A percentile compares a stretch with the other conserved stretches of the same genome.
These are phyloP conservation scores for Candida parachauliodes DNA, from an alignment of 805 yeast species.

Conservation along the genomic window DNA sequence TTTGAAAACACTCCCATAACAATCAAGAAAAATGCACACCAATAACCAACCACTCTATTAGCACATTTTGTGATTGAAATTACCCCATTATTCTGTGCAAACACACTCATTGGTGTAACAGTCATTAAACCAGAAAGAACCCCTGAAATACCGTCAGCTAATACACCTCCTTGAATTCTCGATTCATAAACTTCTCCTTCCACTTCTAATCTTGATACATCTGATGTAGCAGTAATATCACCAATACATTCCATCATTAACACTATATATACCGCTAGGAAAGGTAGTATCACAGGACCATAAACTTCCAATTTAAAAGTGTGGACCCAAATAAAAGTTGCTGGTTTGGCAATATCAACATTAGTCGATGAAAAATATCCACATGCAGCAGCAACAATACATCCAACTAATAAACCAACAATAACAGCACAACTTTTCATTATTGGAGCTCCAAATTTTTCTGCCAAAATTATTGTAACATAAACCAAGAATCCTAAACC, in stretches of 20 bases:
- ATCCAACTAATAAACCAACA: conserved; percentile 78
- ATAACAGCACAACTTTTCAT: conserved; percentile 94
- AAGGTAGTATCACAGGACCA: conserved; percentile 83
- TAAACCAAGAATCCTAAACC: conserved; percentile 87
- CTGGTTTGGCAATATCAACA: conserved; percentile 74
- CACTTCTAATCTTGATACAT: conserved; percentile 80
- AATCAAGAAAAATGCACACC: conserved; percentile 75
- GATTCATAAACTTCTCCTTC: conserved; percentile 81
- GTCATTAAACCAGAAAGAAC: conserved; percentile 74
- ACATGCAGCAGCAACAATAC: conserved; percentile 89
- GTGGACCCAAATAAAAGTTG: conserved; percentile 82
- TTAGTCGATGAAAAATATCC: conserved; percentile 64
- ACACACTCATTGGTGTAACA: conserved; percentile 84
- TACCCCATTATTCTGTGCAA: conserved; percentile 95
- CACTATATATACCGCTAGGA: conserved; percentile 77
- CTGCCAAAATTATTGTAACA: conserved; percentile 68
- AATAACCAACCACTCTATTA: conserved; percentile 73
- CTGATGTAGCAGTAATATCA: conserved; percentile 91
- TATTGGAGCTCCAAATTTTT: conserved; percentile 89
- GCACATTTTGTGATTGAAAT: conserved; percentile 91
- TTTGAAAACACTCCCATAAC: conserved; percentile 87
- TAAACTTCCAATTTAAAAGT: conserved; percentile 75
- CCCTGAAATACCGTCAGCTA: conserved; percentile 86
- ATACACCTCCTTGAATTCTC: conserved; percentile 87
- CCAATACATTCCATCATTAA: conserved; percentile 93